Percentiles rank a stretch among this genome's conserved stretches.
Conservation (phyloP, 1,284 basidiomycete species). For the Ceratorhiza oryzae-sativae region DNA sequence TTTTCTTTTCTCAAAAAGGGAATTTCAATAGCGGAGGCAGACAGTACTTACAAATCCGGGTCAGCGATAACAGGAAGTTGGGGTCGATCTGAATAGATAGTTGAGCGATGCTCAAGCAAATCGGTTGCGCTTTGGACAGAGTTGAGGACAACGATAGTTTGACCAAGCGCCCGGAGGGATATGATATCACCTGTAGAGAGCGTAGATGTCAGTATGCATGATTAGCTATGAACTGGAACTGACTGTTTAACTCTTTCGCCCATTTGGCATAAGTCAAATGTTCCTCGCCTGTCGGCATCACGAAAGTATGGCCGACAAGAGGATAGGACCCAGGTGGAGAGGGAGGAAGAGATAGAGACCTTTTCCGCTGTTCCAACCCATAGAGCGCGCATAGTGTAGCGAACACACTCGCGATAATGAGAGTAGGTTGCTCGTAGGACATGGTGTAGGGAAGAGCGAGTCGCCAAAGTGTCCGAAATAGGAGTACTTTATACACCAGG, state of each 20-base stretch:
- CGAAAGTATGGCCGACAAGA: slow-evolving; percentile 22
- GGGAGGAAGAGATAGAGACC: slow-evolving; percentile 2
- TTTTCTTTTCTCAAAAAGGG: neutral
- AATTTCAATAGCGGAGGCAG: neutral
- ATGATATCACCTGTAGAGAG: slow-evolving; percentile 24
- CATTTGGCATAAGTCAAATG: slow-evolving; percentile 16
- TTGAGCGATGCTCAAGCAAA: slow-evolving; percentile 36
- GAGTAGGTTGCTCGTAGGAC: neutral
- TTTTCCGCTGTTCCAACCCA: neutral
- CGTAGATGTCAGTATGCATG: neutral
- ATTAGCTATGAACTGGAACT: neutral
- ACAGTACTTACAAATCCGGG: slow-evolving; percentile 10
- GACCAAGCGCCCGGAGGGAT: slow-evolving; percentile 17
- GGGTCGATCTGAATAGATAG: slow-evolving; percentile 40
- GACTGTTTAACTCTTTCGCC: slow-evolving; percentile 22
- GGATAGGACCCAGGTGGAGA: slow-evolving; percentile 19
- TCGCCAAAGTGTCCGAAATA: too few relatives aligned
- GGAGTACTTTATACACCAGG: too few relatives aligned
- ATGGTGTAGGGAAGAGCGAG: neutral
- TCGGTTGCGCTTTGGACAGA: slow-evolving; percentile 32
- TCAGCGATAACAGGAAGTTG: slow-evolving; percentile 25
- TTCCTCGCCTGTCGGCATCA: slow-evolving; percentile 7
- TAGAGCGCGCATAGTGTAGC: neutral
- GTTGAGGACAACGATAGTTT: slow-evolving; percentile 39
- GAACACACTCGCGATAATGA: neutral